These are phyloP conservation scores for Glutinoglossum americanum DNA, from an alignment of 495 filamentous ascomycete species.

Conservation along the genomic window DNA sequence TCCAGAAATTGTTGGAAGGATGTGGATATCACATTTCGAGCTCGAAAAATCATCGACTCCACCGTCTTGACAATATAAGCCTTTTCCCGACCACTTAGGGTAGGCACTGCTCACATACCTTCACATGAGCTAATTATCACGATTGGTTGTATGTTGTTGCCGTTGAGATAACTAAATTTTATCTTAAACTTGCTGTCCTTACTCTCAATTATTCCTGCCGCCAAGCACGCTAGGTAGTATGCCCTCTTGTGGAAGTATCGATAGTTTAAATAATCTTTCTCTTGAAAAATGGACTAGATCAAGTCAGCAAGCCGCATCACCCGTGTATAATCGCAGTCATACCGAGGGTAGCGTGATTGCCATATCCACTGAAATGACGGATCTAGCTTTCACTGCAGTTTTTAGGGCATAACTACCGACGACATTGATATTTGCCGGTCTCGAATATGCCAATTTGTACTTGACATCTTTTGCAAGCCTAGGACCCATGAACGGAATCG, in stretches of 20 bases:
- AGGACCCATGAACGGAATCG: constrained; percentile 64
- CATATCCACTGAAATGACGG: constrained; percentile 47
- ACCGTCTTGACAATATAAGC: background rate
- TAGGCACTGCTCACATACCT: constrained; percentile 5
- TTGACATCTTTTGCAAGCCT: constrained; percentile 47
- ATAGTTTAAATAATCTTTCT: constrained; percentile 85
- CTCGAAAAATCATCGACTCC: constrained; percentile 8
- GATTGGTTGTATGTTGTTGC: constrained; percentile 56
- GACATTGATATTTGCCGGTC: constrained; percentile 62
- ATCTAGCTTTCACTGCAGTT: constrained; percentile 41
- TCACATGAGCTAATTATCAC: constrained; percentile 29
- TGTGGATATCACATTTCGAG: constrained; percentile 40
- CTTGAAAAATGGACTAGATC: constrained; percentile 43
- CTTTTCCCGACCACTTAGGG: background rate
- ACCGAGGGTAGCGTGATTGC: constrained; percentile 59
- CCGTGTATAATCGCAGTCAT: constrained; percentile 1
- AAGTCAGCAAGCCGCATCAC: background rate
- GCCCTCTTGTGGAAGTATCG: constrained; percentile 89
- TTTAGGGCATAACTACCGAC: constrained; percentile 70
- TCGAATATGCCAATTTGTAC: constrained; percentile 58
- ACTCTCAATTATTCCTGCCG: constrained; percentile 38
- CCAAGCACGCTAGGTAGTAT: constrained; percentile 70
- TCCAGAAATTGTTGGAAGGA: constrained; percentile 50
- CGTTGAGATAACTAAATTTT: constrained; percentile 47
- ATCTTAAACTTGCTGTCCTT: constrained; percentile 30